phyloP scores from a whole-genome alignment of 345 rosid genomes.

The Linum trigynum region DNA sequence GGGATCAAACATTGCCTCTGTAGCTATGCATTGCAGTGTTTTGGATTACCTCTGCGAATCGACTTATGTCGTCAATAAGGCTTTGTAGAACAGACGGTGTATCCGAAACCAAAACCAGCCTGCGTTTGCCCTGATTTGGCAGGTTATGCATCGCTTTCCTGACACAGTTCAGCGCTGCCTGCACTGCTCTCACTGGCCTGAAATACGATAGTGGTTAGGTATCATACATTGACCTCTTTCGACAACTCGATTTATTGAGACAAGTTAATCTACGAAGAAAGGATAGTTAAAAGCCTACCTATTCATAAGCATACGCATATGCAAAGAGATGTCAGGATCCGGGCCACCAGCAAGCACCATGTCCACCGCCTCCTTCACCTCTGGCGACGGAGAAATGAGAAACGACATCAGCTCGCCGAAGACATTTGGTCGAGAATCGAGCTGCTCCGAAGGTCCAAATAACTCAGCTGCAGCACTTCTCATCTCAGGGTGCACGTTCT shows the following conservation, averaged over 20 bases:
- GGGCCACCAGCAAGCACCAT: constrained; percentile 53
- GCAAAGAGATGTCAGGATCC: constrained; percentile 83
- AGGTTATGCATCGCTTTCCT: constrained; percentile 40
- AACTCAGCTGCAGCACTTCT: constrained; percentile 58
- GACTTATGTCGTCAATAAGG: constrained; percentile 40
- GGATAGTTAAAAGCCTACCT: constrained; percentile 31
- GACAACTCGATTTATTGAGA: too few species aligned
- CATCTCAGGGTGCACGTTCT: constrained; percentile 79
- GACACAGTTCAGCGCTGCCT: constrained; percentile 60
- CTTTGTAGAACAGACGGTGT: constrained; percentile 59
- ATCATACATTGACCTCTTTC: not conserved
- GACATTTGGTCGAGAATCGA: constrained; percentile 59
- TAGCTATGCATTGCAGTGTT: too few species aligned
- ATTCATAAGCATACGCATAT: constrained; percentile 83
- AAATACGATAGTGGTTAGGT: constrained; percentile 12
- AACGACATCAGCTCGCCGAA: constrained; percentile 87
- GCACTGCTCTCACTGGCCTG: constrained; percentile 74
- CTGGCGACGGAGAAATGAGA: constrained; percentile 70
- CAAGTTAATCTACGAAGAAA: not conserved
- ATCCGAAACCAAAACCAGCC: constrained; percentile 77
- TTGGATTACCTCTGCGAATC: constrained; percentile 68
- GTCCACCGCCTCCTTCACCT: constrained; percentile 65
- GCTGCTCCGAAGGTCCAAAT: constrained; percentile 55
- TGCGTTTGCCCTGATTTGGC: constrained; percentile 35
- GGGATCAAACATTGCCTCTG: too few species aligned